Conservation (phyloP, 176 grass and related monocot species). For the Themeda triandra region DNA sequence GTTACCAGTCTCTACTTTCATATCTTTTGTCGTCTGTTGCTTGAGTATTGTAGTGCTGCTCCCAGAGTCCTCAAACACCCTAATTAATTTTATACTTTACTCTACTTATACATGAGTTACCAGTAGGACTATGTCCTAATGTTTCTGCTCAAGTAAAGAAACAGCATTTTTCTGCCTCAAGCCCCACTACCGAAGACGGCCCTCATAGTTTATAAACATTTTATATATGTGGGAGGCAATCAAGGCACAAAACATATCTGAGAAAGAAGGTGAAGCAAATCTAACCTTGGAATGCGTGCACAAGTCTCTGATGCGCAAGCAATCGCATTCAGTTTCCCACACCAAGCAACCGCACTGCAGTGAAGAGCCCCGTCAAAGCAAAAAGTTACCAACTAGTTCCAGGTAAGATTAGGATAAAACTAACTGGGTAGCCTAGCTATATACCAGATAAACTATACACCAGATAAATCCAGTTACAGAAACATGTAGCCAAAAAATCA, state of each 20-base stretch:
- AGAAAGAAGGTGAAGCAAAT: constrained; percentile 12
- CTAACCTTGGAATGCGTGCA: constrained; percentile 77
- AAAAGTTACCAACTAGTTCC: background rate
- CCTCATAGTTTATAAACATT: background rate
- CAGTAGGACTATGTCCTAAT: background rate
- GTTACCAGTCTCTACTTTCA: background rate
- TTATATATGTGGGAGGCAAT: background rate
- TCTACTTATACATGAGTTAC: background rate
- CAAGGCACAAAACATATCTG: background rate
- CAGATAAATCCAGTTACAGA: background rate
- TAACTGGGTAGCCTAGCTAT: background rate
- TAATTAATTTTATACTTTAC: background rate
- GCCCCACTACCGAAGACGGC: background rate
- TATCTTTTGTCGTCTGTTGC: background rate
- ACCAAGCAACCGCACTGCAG: constrained; percentile 85
- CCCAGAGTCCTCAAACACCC: background rate
- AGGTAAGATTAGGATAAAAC: background rate
- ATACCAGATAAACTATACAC: constrained; percentile 22
- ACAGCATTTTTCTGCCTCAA: background rate
- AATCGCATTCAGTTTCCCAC: constrained; percentile 82
- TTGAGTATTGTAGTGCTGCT: background rate
- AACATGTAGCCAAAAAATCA: constrained; percentile 10
- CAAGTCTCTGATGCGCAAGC: constrained; percentile 95
- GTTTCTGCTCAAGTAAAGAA: background rate
- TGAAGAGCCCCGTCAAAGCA: background rate